Percentiles rank a stretch among this genome's conserved stretches.
These are phyloP conservation scores for Pharnaceum exiguum DNA, from an alignment of 148 eudicot genomes.

Conservation along the genomic window DNA sequence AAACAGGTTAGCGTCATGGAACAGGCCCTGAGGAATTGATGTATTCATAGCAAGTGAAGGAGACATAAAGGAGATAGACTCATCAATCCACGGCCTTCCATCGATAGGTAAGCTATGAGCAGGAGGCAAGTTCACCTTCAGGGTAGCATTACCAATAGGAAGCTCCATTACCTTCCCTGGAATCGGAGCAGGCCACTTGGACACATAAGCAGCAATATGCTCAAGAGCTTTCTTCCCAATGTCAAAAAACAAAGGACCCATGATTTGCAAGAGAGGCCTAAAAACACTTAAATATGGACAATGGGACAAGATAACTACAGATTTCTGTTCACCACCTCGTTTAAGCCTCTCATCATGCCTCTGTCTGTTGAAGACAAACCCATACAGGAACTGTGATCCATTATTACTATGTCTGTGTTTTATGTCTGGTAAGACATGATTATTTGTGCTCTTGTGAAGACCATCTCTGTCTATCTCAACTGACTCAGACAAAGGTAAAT, in stretches of 20 bases:
- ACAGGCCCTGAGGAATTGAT: constrained; percentile 81
- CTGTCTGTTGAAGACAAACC: constrained; percentile 94
- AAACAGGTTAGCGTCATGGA: constrained; percentile 88
- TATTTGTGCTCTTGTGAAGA: constrained; percentile 12
- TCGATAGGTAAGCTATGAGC: constrained; percentile 74
- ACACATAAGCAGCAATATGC: constrained; percentile 74
- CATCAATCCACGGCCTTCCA: constrained; percentile 45
- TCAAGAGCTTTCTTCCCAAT: constrained; percentile 87
- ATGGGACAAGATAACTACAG: constrained; percentile 88
- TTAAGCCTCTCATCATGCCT: constrained; percentile 95
- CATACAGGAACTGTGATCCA: constrained; percentile 53
- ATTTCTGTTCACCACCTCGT: constrained; percentile 96
- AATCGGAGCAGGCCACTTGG: constrained; percentile 77
- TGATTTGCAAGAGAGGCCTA: constrained; percentile 82
- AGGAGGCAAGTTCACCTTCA: constrained; percentile 84
- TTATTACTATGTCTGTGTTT: constrained; percentile 11
- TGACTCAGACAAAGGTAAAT: constrained; percentile 36
- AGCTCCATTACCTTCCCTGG: constrained; percentile 90
- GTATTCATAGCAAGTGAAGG: constrained; percentile 78
- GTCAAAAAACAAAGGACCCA: constrained; percentile 93
- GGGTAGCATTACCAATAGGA: constrained; percentile 81
- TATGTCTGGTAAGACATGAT: constrained; percentile 4
- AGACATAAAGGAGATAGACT: constrained; percentile 54
- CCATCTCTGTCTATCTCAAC: constrained; percentile 31
- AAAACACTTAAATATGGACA: constrained; percentile 82